Percentiles rank a stretch among this genome's conserved stretches.
Evolutionary conservation across 768 basidiomycete genomes (phyloP).

Genomic region (Lentinula raphanica): DNA sequence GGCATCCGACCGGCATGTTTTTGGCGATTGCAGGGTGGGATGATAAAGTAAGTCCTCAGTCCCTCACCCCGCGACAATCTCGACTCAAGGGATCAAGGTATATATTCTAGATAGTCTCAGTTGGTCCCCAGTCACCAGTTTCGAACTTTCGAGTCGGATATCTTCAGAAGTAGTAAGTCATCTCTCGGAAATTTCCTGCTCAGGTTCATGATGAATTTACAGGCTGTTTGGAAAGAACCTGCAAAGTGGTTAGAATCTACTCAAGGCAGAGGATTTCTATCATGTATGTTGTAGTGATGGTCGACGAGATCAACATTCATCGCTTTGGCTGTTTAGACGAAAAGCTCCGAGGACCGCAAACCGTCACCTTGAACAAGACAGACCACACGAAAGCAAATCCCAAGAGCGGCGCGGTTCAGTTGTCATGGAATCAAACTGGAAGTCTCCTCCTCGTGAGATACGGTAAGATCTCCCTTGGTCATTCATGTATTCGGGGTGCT

Average conservation of each 20-base stretch:
- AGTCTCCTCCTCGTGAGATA: conserved; percentile 68
- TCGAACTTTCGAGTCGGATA: conserved; percentile 59
- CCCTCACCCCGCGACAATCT: not conserved
- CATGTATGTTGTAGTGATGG: conserved; percentile 69
- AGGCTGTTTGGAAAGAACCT: conserved; percentile 88
- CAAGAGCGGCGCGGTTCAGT: conserved; percentile 62
- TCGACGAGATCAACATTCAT: too few species aligned
- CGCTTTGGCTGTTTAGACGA: conserved; percentile 44
- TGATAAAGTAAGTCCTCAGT: conserved; percentile 55
- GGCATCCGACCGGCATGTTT: conserved; percentile 85
- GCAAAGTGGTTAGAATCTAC: conserved; percentile 79
- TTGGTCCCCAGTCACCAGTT: conserved; percentile 62
- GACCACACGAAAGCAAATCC: conserved; percentile 62
- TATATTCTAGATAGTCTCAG: conserved; percentile 70
- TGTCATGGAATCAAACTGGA: conserved; percentile 81
- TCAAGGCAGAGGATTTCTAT: conserved; percentile 80
- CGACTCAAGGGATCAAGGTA: conserved; percentile 38
- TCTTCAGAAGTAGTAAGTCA: conserved; percentile 52
- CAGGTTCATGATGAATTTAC: not conserved
- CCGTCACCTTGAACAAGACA: conserved; percentile 41
- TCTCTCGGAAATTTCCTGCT: not conserved
- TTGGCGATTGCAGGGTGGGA: conserved; percentile 85
- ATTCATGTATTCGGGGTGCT: not conserved
- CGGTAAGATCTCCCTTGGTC: conserved; percentile 36
- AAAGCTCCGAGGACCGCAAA: conserved; percentile 50